These are phyloP conservation scores for Zymoseptoria passerinii DNA, from an alignment of 2,329 filamentous ascomycete genomes.

Conservation along the genomic window DNA sequence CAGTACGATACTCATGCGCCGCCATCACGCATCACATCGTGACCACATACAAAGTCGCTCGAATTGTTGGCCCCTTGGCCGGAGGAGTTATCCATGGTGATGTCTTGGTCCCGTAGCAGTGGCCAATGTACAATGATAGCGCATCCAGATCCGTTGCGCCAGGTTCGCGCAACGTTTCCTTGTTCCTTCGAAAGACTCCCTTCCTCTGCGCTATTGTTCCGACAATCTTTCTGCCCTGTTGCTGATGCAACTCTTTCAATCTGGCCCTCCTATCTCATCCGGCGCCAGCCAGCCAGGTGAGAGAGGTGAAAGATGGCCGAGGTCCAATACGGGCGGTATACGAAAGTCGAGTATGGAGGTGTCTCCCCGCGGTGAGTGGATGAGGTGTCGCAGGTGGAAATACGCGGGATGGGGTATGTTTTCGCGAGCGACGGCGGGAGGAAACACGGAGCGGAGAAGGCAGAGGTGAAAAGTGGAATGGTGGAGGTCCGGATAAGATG, in stretches of 20 bases:
- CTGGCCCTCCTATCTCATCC: constrained; percentile 15
- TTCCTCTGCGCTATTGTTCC: background rate
- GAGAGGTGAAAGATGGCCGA: background rate
- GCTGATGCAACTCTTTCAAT: constrained; percentile 4
- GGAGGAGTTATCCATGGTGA: constrained; percentile 37
- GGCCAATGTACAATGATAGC: background rate
- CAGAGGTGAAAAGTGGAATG: background rate
- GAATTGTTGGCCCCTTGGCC: constrained; percentile 63
- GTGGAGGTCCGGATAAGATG: no score
- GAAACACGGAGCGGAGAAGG: background rate
- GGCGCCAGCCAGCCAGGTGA: background rate
- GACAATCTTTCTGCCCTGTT: constrained; percentile 4
- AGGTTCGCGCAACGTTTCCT: background rate
- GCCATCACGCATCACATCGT: background rate
- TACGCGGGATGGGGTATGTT: background rate
- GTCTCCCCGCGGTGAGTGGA: constrained; percentile 1
- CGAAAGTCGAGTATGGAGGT: background rate
- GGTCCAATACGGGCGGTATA: background rate
- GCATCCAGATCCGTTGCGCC: background rate
- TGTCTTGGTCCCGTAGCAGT: constrained; percentile 9
- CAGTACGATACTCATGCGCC: background rate
- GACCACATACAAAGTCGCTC: constrained; percentile 79
- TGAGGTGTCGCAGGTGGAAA: background rate
- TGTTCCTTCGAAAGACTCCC: background rate
- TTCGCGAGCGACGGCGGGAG: background rate